phyloP scores from a whole-genome alignment of 2,329 filamentous ascomycete genomes.

The Aciculosporium take region DNA sequence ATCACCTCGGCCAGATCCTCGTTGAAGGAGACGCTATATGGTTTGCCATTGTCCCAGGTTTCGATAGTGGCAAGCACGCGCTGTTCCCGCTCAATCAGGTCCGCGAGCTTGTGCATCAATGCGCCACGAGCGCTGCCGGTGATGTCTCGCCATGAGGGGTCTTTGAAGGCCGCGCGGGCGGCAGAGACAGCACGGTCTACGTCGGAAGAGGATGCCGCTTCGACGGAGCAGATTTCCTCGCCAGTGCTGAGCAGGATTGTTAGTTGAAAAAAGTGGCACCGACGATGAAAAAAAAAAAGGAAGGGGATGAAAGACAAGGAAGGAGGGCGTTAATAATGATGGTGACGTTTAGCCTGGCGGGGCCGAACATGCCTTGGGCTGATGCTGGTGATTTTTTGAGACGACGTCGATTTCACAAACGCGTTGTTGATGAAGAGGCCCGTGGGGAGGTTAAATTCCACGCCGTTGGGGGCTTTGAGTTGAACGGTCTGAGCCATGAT shows the following conservation, averaged over 20 bases:
- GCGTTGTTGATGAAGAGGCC: slow-evolving; percentile 70
- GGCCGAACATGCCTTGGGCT: slow-evolving; percentile 35
- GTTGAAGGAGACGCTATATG: slow-evolving; percentile 49
- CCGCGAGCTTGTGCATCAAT: slow-evolving; percentile 56
- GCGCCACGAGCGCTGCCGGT: slow-evolving; percentile 50
- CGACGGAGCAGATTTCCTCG: slow-evolving; percentile 18
- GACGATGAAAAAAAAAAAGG: background rate
- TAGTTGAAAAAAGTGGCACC: background rate
- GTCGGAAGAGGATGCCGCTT: slow-evolving; percentile 17
- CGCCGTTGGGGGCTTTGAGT: slow-evolving; percentile 40
- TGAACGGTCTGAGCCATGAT: slow-evolving; percentile 7
- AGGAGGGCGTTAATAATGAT: background rate
- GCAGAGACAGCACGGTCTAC: slow-evolving; percentile 20
- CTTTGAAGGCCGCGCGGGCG: slow-evolving; percentile 54
- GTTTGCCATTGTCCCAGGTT: slow-evolving; percentile 68
- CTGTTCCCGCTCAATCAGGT: slow-evolving; percentile 52
- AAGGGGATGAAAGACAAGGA: background rate
- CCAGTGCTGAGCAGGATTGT: slow-evolving; percentile 14
- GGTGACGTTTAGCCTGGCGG: no score
- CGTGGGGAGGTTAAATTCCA: slow-evolving; percentile 49
- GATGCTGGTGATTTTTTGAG: slow-evolving; percentile 41
- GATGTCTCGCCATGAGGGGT: slow-evolving; percentile 55
- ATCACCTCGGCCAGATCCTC: slow-evolving; percentile 44
- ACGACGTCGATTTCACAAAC: slow-evolving; percentile 48
- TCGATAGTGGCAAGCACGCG: slow-evolving; percentile 39